Evolutionary conservation across 176 grass and related monocot species (phyloP).

Genomic region (Avena eriantha): DNA sequence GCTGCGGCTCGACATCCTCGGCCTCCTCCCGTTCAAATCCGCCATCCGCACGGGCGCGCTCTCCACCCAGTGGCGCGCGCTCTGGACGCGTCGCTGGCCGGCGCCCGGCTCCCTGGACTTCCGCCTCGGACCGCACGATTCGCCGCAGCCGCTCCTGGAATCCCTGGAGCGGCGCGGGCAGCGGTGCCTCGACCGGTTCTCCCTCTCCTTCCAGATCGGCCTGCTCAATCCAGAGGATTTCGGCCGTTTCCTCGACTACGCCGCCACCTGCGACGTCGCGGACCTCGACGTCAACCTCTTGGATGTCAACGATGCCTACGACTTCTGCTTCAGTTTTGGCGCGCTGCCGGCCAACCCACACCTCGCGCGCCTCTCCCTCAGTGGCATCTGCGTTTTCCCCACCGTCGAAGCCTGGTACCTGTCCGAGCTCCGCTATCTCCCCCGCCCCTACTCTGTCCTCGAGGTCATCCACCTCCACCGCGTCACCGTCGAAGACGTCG

Average conservation of each 20-base stretch:
- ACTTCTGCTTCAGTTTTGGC: not conserved
- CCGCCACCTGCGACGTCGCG: not conserved
- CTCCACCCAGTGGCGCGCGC: slow-evolving; percentile 6
- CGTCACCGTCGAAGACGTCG: not conserved
- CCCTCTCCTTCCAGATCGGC: slow-evolving; percentile 30
- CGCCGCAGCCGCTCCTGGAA: not conserved
- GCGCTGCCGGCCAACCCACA: not conserved
- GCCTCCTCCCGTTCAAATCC: not conserved
- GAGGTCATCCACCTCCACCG: not conserved
- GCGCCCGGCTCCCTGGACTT: slow-evolving; percentile 10
- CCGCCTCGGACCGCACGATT: not conserved
- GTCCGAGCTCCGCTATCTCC: not conserved
- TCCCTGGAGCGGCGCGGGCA: not conserved
- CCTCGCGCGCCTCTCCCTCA: slow-evolving; percentile 1
- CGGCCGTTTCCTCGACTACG: not conserved
- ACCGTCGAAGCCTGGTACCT: too few species aligned
- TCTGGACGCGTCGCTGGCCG: slow-evolving; percentile 27
- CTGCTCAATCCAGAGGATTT: not conserved
- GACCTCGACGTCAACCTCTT: not conserved
- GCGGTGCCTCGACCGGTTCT: slow-evolving; percentile 37
- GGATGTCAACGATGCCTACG: not conserved
- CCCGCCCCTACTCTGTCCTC: not conserved
- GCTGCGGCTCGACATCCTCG: slow-evolving; percentile 22
- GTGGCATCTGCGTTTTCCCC: not conserved
- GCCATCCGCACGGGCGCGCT: slow-evolving; percentile 19